phyloP scores from a whole-genome alignment of 225 moss, liverwort and hornwort species.

The Polytrichum commune region DNA sequence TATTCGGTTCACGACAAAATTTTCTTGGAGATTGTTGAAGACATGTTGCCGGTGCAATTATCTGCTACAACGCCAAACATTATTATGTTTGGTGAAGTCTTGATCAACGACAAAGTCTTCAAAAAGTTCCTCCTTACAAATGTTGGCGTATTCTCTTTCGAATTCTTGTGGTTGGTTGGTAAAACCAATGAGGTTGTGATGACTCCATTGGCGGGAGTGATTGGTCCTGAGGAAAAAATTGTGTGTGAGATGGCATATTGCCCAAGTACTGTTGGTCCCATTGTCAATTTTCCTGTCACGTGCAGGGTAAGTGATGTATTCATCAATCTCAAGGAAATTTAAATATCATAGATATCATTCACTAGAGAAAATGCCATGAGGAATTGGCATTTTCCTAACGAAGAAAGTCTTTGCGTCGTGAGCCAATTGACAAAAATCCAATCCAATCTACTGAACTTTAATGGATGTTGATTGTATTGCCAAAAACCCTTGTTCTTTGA shows the following conservation, averaged over 20 bases:
- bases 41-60: slow-evolving; percentile 54
- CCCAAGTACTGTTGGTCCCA: slow-evolving; percentile 41
- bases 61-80: slow-evolving; percentile 41
- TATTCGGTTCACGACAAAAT: slow-evolving; percentile 71
- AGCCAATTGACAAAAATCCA: too few relatives aligned
- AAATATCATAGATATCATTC: not conserved
- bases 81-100: slow-evolving; percentile 64
- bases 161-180: slow-evolving; percentile 78
- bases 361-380: not conserved
- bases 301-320: slow-evolving; percentile 38
- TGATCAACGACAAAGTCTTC: slow-evolving; percentile 70
- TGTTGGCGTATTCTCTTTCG: slow-evolving; percentile 55
- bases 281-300: slow-evolving; percentile 50
- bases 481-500: too few relatives aligned
- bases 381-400: too few relatives aligned
- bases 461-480: too few relatives aligned
- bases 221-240: slow-evolving; percentile 63
- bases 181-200: slow-evolving; percentile 64
- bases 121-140: slow-evolving; percentile 74
- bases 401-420: too few relatives aligned
- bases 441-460: too few relatives aligned
- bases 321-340: not conserved
- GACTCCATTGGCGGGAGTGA: slow-evolving; percentile 58
- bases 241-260: slow-evolving; percentile 71
- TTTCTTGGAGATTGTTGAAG: slow-evolving; percentile 68